Evolutionary conservation across 148 eudicot species (phyloP).

Genomic region (Vaccinium myrtillus): DNA sequence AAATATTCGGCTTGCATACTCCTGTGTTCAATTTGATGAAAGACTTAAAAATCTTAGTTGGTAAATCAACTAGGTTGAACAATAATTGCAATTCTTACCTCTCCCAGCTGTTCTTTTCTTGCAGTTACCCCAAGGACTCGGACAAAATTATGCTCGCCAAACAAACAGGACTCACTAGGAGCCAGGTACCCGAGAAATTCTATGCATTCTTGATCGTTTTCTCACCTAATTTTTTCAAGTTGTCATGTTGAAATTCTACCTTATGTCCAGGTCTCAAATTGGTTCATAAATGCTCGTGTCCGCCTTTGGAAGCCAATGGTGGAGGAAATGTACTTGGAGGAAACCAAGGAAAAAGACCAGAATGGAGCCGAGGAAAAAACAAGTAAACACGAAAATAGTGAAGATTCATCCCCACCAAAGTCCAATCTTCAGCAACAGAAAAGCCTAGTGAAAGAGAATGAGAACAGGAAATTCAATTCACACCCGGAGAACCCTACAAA

Average conservation of each 20-base stretch:
- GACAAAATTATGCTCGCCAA: slow-evolving; percentile 70
- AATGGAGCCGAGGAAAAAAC: slow-evolving; percentile 42
- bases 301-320: slow-evolving; percentile 94
- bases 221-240: background rate
- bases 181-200: slow-evolving; percentile 48
- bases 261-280: slow-evolving; percentile 61
- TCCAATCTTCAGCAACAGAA: slow-evolving; percentile 11
- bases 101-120: background rate
- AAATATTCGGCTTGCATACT: no score
- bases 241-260: background rate
- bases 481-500: slow-evolving; percentile 15
- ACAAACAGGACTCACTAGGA: slow-evolving; percentile 73
- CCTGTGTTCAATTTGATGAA: no score
- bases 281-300: slow-evolving; percentile 93
- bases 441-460: slow-evolving; percentile 19
- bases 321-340: slow-evolving; percentile 83
- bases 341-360: slow-evolving; percentile 56
- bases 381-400: slow-evolving; percentile 28
- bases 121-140: slow-evolving; percentile 79
- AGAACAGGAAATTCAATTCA: slow-evolving; percentile 20
- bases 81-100: background rate
- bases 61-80: background rate
- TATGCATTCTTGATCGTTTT: background rate
- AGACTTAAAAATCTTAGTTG: background rate
- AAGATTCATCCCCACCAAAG: slow-evolving; percentile 21